Evolutionary conservation across 257 asterid species (phyloP).

Genomic region (Mentha longifolia): DNA sequence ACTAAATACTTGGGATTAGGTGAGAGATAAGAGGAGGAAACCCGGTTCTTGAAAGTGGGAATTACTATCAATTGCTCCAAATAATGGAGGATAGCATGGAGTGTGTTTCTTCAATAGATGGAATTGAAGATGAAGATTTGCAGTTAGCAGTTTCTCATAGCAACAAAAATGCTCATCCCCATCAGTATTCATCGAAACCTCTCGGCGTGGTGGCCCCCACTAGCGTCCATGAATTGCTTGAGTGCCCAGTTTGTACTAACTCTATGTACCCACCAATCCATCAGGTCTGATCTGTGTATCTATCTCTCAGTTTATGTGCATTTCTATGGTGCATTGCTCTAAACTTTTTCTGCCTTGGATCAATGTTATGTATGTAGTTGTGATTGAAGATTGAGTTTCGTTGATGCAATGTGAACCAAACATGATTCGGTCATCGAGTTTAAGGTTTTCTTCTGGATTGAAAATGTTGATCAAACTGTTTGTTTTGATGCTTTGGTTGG

Average conservation of each 20-base stretch:
- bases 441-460: not conserved
- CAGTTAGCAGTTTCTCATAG: constrained; percentile 49
- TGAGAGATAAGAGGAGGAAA: constrained; percentile 19
- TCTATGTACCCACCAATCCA: constrained; percentile 41
- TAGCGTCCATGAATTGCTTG: constrained; percentile 87
- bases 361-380: not conserved
- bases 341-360: not conserved
- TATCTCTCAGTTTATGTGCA: not conserved
- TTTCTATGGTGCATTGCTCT: constrained; percentile 23
- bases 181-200: constrained; percentile 58
- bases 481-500: not conserved
- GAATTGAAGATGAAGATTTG: constrained; percentile 83
- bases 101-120: constrained; percentile 77
- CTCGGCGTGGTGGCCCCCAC: constrained; percentile 59
- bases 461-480: not conserved
- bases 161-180: constrained; percentile 41
- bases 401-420: not conserved
- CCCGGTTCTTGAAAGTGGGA: constrained; percentile 24
- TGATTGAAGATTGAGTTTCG: constrained; percentile 12
- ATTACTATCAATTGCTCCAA: constrained; percentile 25
- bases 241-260: constrained; percentile 86
- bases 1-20: constrained; percentile 28
- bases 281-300: constrained; percentile 33
- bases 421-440: not conserved
- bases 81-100: constrained; percentile 72